Conservation (phyloP, 768 basidiomycete species). For the Rossbeevera mucosa region DNA sequence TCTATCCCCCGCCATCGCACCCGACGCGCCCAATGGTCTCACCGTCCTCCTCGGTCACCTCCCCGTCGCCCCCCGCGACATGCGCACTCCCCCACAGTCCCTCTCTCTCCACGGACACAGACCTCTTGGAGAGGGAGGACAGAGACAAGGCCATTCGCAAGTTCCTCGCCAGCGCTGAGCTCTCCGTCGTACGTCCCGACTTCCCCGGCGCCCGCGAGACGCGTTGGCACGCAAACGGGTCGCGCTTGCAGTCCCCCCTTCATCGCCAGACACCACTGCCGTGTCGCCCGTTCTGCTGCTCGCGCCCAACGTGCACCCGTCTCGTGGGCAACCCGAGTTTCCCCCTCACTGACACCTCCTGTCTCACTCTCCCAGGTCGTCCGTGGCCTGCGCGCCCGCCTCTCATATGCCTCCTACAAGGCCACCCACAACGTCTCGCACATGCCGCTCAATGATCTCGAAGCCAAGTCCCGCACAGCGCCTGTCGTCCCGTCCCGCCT, state of each 20-base stretch:
- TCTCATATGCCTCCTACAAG: constrained; percentile 83
- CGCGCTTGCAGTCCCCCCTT: constrained; percentile 18
- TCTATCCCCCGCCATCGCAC: constrained; percentile 7
- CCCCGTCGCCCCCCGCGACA: constrained; percentile 70
- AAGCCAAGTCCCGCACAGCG: constrained; percentile 50
- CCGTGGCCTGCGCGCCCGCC: constrained; percentile 72
- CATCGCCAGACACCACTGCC: constrained; percentile 3
- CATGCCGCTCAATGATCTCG: constrained; percentile 64
- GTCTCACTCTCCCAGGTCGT: constrained; percentile 55
- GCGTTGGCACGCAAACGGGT: constrained; percentile 38
- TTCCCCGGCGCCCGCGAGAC: constrained; percentile 35
- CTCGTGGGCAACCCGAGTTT: constrained; percentile 6
- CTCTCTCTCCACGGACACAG: constrained; percentile 39
- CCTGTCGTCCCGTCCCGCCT: constrained; percentile 46
- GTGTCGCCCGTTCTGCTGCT: constrained; percentile 1
- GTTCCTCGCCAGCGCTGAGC: constrained; percentile 73
- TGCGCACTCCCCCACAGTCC: constrained; percentile 48
- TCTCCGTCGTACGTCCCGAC: constrained; percentile 65
- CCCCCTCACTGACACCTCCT: constrained; percentile 26
- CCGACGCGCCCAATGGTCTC: constrained; percentile 59
- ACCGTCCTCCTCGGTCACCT: constrained; percentile 77
- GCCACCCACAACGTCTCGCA: constrained; percentile 68
- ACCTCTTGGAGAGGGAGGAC: constrained; percentile 48
- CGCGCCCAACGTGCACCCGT: constrained; percentile 4
- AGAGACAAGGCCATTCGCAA: constrained; percentile 67